Evolutionary conservation across 73 alveolate genomes (phyloP), one percentile per base, ranked within the genome.

Genomic region (Stentor coeruleus): DNA sequence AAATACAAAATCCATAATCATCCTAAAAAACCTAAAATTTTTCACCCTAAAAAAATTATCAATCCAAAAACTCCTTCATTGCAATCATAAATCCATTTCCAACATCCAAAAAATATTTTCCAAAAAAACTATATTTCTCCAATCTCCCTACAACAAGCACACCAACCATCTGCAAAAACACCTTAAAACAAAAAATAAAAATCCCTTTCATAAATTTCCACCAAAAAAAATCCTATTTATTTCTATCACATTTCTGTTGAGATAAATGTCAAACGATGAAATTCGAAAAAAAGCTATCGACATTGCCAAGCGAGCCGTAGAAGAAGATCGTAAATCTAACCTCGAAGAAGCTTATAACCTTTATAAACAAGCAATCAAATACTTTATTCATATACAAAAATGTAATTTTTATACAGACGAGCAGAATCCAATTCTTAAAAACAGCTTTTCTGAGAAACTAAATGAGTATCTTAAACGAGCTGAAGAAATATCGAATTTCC

Each of bases 381-480:
- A 83, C 76, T 89, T 85, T 88, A 26, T 37, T 38, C 81, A 85
- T 79, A 74, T 89, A 76, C 74, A 76, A 39, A 89, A 89, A 74
- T 89, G 94, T 89, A 85, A 85, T 3, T 1, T 1, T n/a, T 35
- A 31, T 15, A 33, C 75, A 89, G 94, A 89, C 59, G 91, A 89
- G 74, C 39, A 75, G 76, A 89, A 89, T 80, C 82, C 40, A n/a
- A 87, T 59, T 40, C 82, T 89, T 40, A 77, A 39, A 26, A 86
- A 86, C 28, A 82, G 83, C 73, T 87, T 39, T 84, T 75, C 74
- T 76, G 77, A 76, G n/a, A 90, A 90, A 85, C 74, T 81, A 35
- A 81, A 76, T 31, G 91, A 86, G 79, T 88, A 87, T 76, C 31
- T 90, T 40, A 82, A 60, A 1, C 38, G 95, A 76, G 95, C 95